A percentile compares a stretch with the other conserved stretches of the same genome.
phyloP scores from a whole-genome alignment of 768 basidiomycete genomes.

The Albatrellus ellisii region DNA sequence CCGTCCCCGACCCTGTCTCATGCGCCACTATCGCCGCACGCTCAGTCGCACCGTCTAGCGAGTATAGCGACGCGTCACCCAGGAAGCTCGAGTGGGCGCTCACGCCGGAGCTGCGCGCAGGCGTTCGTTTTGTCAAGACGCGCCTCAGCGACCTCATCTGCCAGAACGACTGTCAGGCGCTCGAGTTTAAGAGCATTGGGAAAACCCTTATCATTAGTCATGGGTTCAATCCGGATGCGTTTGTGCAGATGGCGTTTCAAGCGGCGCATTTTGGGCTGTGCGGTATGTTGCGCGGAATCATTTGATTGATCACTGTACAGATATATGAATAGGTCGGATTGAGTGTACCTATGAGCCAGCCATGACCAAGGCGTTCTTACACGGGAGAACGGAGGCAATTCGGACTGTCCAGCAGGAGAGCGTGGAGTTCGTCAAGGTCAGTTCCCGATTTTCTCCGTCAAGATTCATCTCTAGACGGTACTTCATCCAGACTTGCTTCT shows the following conservation, averaged over 20 bases:
- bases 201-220: constrained; percentile 93
- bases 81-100: constrained; percentile 96
- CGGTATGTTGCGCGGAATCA: constrained; percentile 28
- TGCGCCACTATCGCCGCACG: constrained; percentile 70
- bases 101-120: constrained; percentile 69
- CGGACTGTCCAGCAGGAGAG: constrained; percentile 79
- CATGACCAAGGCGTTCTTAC: constrained; percentile 93
- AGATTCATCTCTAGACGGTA: not conserved
- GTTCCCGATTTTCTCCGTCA: not conserved
- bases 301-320: not conserved
- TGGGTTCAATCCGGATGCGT: constrained; percentile 93
- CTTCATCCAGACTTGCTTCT: constrained; percentile 60
- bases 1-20: constrained; percentile 91
- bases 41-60: constrained; percentile 54
- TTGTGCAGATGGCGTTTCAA: constrained; percentile 98
- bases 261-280: constrained; percentile 91
- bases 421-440: constrained; percentile 72
- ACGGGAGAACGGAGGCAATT: constrained; percentile 93
- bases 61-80: constrained; percentile 67
- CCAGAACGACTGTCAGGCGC: constrained; percentile 91
- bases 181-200: constrained; percentile 88
- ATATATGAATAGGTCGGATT: constrained; percentile 40
- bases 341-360: constrained; percentile 97
- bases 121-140: constrained; percentile 92
- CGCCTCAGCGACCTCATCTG: constrained; percentile 90